Base-by-base conservation (phyloP, 1,284 basidiomycete genomes). In the Pseudozyma hubeiensis region DNA sequence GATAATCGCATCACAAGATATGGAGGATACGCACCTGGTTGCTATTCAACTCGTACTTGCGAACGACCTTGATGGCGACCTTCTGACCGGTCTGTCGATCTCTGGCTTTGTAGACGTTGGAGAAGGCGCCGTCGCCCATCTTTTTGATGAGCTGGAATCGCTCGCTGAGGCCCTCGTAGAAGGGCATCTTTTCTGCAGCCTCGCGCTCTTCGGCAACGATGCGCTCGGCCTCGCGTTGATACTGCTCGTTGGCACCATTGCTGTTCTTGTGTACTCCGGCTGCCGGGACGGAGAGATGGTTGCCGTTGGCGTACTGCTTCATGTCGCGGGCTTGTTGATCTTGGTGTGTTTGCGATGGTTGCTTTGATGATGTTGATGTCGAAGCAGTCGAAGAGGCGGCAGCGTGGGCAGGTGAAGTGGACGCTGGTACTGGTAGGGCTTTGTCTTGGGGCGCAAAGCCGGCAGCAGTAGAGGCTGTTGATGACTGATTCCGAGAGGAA, bases 41-140 rank as follows among this genome's bases (percentile, higher is more conserved):
- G 49, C 92, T 90, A 84, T 93, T 97, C 64, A 98, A 87, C 83
- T 99, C 97, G 83, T 90, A 96, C 85, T 99, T 99, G 81, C 97
- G 92, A 53, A 99, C 97, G 53, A 96, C 92, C 86, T 98, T 98
- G 87, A 98, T 93, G 72, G 97, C 97, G 37, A 97, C 93, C 85
- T 92, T 92, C 83, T 90, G 88, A 17, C 91, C 90, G 16, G 91
- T 91, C 56, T 88, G 87, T 59, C 90, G 86, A 85, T 97, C 92
- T 56, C 92, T 81, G 3, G 94, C 97, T 85, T 93, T 94, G 89
- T 97, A 99, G 4, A 99, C 97, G 83, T 97, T 94, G 11, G 96
- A 98, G 85, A 99, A 99, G 40, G 97, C 97, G 71, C 97, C 97
- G 53, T 83, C 80, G 24, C 82, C 82, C 73, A 84, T 78, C 64